phyloP scores from a whole-genome alignment of 2,329 filamentous ascomycete species.

The Neocucurbitaria cava region DNA sequence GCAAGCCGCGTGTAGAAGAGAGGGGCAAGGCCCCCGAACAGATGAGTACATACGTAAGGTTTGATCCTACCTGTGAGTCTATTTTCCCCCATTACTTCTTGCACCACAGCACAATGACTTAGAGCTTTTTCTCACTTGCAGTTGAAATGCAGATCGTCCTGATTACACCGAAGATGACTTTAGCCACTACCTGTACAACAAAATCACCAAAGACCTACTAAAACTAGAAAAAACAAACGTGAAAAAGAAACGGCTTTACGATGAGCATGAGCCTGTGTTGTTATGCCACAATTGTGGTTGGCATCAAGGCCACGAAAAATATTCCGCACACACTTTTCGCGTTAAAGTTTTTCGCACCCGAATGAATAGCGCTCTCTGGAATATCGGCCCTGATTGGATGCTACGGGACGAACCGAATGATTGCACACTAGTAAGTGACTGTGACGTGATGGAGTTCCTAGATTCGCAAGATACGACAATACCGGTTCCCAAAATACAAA shows the following conservation, averaged over 20 bases:
- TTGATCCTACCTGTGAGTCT: background rate
- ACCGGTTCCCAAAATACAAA: slow-evolving; percentile 1
- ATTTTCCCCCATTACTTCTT: background rate
- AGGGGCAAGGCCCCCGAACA: slow-evolving; percentile 1
- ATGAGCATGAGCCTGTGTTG: background rate
- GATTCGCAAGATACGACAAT: background rate
- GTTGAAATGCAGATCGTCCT: background rate
- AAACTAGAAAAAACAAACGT: background rate
- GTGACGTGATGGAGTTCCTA: background rate
- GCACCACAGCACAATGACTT: no score
- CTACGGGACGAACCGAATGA: slow-evolving; percentile 5
- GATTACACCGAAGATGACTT: background rate
- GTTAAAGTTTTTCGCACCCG: slow-evolving; percentile 2
- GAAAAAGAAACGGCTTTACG: background rate
- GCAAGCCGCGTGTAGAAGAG: slow-evolving; percentile 5
- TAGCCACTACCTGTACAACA: background rate
- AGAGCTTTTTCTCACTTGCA: background rate
- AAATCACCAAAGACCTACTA: background rate
- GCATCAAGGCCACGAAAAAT: background rate
- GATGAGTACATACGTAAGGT: background rate
- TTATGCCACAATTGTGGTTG: slow-evolving; percentile 8
- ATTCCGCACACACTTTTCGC: background rate
- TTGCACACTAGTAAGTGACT: background rate
- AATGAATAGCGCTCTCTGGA: slow-evolving; percentile 1
- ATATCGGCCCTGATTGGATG: slow-evolving; percentile 4